phyloP scores from a whole-genome alignment of 2,329 filamentous ascomycete species.

The Ophiostoma novo-ulmi region DNA sequence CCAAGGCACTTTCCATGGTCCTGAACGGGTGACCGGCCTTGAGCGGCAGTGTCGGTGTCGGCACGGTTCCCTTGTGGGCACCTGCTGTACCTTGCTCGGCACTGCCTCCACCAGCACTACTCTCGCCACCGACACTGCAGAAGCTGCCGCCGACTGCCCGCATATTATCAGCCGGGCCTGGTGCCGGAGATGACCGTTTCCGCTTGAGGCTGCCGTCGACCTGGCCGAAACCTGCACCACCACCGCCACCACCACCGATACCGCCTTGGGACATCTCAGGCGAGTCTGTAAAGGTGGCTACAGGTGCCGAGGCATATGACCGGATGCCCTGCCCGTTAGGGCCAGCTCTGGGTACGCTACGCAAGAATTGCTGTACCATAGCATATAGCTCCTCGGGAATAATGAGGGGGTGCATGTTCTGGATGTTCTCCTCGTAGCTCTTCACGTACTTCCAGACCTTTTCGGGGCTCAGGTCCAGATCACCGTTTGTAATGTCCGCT shows the following conservation, averaged over 20 bases:
- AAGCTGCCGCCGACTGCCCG: not conserved
- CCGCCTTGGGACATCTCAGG: slow-evolving; percentile 13
- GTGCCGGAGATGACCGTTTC: slow-evolving; percentile 45
- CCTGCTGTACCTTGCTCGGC: not conserved
- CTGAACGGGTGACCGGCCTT: slow-evolving; percentile 52
- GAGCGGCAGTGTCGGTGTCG: slow-evolving; percentile 24
- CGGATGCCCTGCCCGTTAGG: not conserved
- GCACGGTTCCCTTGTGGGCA: not conserved
- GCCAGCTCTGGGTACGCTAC: slow-evolving; percentile 28
- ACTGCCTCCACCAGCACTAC: slow-evolving; percentile 17
- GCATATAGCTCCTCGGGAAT: slow-evolving; percentile 48
- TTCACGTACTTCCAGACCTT: slow-evolving; percentile 51
- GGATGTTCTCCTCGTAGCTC: slow-evolving; percentile 56
- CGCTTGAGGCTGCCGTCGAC: slow-evolving; percentile 43
- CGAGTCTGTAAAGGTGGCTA: slow-evolving; percentile 33
- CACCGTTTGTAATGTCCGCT: slow-evolving; percentile 38
- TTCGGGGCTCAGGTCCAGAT: slow-evolving; percentile 49
- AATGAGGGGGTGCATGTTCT: slow-evolving; percentile 62
- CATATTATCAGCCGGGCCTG: slow-evolving; percentile 31
- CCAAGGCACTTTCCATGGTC: slow-evolving; percentile 73
- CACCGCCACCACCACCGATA: not conserved
- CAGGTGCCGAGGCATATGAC: slow-evolving; percentile 17
- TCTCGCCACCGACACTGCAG: slow-evolving; percentile 21
- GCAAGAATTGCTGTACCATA: slow-evolving; percentile 51
- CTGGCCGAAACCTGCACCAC: not conserved